Base-by-base conservation (phyloP, 1,284 basidiomycete species). In the Butyriboletus appendiculatus region DNA sequence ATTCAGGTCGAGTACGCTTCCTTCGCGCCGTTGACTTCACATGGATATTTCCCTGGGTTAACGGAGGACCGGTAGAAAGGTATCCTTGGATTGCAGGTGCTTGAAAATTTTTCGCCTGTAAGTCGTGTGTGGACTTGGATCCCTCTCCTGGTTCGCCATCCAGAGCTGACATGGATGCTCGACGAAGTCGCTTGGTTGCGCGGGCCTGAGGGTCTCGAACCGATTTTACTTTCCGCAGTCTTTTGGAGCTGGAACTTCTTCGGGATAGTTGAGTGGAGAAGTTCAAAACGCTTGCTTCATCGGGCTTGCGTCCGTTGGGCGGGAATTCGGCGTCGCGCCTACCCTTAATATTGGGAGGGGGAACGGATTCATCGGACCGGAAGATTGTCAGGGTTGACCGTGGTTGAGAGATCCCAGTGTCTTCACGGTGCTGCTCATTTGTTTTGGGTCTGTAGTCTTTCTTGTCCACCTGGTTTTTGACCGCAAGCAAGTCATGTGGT, bases 1-100 rank as follows among this genome's bases (percentile, higher is more conserved):
- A 53, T 49, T 65, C 62, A 15, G n/a, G 12, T 38, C 62, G 64
- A 35, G 51, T 44, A n/a, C 66, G 65, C 45, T 66, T 69, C 49
- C 35, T 53, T 30, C 32, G 53, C 4, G 38, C 20, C 38, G 53
- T 53, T 28, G 39, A n/a, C 40, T 38, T 28, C 35, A 5, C 42
- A n/a, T 15, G 46, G 24, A 16, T 14, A 26, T 45, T 40, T 32
- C 26, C 39, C n/a, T 18, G 47, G 14, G 8, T 47, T 22, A 2
- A n/a, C 15, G 48, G 22, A n/a, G 35, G 15, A 26, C 7, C 11
- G 2, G 15, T 28, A n/a, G 20, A 28, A 28, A 10, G 11, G 16
- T 45, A 3, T 15, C 11, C 8, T 28, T 45, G 42, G 16, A 8
- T 26, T 37, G 33, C 24, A 26, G 39, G 10, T 34, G 52, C 42